Percentiles rank a stretch among this genome's conserved stretches.
phyloP scores from a whole-genome alignment of 495 filamentous ascomycete genomes.

The Lepidopterella palustris region DNA sequence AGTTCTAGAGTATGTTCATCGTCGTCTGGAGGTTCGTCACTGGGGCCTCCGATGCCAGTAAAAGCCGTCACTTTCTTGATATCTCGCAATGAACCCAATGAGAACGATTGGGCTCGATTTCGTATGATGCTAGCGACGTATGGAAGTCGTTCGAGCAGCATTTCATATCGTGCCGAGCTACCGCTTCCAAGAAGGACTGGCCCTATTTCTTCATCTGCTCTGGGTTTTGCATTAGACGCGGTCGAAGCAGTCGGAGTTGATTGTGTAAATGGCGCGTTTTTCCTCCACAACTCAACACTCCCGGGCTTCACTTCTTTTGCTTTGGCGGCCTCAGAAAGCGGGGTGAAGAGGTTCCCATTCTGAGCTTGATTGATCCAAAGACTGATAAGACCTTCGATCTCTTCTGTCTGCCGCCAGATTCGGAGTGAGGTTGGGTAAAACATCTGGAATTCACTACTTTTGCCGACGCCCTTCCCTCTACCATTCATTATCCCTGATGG shows the following conservation, averaged over 20 bases:
- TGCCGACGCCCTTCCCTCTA: constrained; percentile 32
- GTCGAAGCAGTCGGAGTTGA: not conserved
- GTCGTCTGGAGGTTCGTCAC: constrained; percentile 38
- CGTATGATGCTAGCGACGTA: constrained; percentile 64
- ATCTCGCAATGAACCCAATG: constrained; percentile 38
- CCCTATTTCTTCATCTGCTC: constrained; percentile 17
- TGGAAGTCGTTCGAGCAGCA: constrained; percentile 76
- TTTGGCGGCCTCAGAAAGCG: not conserved
- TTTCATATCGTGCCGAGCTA: constrained; percentile 59
- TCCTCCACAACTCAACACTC: constrained; percentile 34
- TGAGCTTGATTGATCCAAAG: constrained; percentile 50
- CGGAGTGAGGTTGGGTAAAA: constrained; percentile 76
- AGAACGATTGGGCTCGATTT: constrained; percentile 23
- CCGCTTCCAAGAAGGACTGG: constrained; percentile 45
- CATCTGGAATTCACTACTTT: constrained; percentile 67
- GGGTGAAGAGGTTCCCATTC: constrained; percentile 21
- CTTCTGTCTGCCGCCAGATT: constrained; percentile 70
- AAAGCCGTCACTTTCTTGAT: constrained; percentile 67
- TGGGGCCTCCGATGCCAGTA: constrained; percentile 37
- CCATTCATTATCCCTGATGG: constrained; percentile 33
- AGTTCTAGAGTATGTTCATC: constrained; percentile 26
- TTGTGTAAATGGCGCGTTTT: constrained; percentile 14
- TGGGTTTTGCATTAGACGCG: not conserved
- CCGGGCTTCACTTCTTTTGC: not conserved
- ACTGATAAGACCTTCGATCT: constrained; percentile 64